Conservation (phyloP, 2,329 filamentous ascomycete genomes). For the Neoascochyta sp. region DNA sequence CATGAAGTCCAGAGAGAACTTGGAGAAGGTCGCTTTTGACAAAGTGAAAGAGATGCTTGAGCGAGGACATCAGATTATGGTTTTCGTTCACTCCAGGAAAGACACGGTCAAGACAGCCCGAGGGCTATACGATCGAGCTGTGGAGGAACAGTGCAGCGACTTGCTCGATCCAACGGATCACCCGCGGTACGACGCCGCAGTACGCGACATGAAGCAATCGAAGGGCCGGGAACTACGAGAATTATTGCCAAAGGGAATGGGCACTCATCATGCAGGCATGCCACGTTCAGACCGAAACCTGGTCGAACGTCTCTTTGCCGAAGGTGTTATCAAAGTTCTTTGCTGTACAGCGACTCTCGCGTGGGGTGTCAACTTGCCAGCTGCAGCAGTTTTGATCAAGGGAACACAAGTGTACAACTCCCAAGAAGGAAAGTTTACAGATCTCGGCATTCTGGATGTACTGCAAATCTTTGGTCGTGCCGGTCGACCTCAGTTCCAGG, state of each 20-base stretch:
- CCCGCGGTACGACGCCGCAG: slow-evolving; percentile 73
- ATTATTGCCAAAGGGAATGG: slow-evolving; percentile 82
- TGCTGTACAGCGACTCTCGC: slow-evolving; percentile 97
- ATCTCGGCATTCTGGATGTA: slow-evolving; percentile 93
- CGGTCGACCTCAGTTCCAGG: slow-evolving; percentile 94
- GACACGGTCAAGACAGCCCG: slow-evolving; percentile 88
- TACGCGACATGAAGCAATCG: slow-evolving; percentile 80
- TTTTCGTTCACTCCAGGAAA: slow-evolving; percentile 95
- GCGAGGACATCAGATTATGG: slow-evolving; percentile 94
- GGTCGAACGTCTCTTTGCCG: slow-evolving; percentile 87
- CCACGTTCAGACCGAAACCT: slow-evolving; percentile 88
- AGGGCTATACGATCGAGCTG: slow-evolving; percentile 79
- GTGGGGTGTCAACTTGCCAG: slow-evolving; percentile 98
- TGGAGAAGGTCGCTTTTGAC: slow-evolving; percentile 83
- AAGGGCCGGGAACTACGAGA: slow-evolving; percentile 86
- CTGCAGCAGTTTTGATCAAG: slow-evolving; percentile 95
- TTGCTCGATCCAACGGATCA: slow-evolving; percentile 79
- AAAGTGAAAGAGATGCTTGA: slow-evolving; percentile 94
- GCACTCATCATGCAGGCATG: slow-evolving; percentile 97
- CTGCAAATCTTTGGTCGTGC: slow-evolving; percentile 98
- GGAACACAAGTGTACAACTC: slow-evolving; percentile 96
- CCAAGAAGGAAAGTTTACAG: slow-evolving; percentile 93
- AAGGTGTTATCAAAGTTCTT: slow-evolving; percentile 92
- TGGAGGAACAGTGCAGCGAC: slow-evolving; percentile 72
- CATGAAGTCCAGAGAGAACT: slow-evolving; percentile 79